A percentile compares a stretch with the other conserved stretches of the same genome.
Conservation (phyloP, 2,329 filamentous ascomycete genomes). For the Xylaria sp. region DNA sequence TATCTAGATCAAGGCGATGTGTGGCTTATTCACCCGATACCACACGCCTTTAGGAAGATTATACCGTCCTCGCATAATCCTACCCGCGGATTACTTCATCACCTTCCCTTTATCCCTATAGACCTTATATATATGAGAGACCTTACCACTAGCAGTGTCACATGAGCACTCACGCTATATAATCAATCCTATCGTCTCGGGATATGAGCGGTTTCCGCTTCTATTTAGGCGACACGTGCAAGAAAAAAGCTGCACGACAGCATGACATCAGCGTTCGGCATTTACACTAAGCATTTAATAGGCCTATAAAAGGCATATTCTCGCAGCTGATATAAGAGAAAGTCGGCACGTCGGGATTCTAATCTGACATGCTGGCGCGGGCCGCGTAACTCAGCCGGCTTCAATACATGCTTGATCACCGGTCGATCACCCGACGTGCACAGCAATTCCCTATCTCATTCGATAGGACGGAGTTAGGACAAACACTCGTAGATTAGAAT, state of each 20-base stretch:
- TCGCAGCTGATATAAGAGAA: not conserved
- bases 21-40: not conserved
- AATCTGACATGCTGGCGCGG: slow-evolving; percentile 8
- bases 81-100: not conserved
- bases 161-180: not conserved
- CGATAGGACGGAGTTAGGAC: not conserved
- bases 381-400: slow-evolving; percentile 8
- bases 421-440: slow-evolving; percentile 7
- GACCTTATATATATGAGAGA: not conserved
- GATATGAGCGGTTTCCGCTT: not conserved
- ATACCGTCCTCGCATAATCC: not conserved
- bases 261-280: not conserved
- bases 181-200: not conserved
- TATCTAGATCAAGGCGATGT: not conserved
- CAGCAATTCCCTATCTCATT: slow-evolving; percentile 14
- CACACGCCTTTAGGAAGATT: not conserved
- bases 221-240: not conserved
- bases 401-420: slow-evolving; percentile 9
- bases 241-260: not conserved
- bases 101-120: too few relatives aligned
- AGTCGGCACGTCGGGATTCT: slow-evolving; percentile 10
- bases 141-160: not conserved
- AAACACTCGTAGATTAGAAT: too few relatives aligned
- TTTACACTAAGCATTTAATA: not conserved
- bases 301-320: not conserved